Evolutionary conservation across 1,284 basidiomycete genomes (phyloP), one percentile per base, ranked within the genome.

Genomic region (Coniferiporia sulphurascens): DNA sequence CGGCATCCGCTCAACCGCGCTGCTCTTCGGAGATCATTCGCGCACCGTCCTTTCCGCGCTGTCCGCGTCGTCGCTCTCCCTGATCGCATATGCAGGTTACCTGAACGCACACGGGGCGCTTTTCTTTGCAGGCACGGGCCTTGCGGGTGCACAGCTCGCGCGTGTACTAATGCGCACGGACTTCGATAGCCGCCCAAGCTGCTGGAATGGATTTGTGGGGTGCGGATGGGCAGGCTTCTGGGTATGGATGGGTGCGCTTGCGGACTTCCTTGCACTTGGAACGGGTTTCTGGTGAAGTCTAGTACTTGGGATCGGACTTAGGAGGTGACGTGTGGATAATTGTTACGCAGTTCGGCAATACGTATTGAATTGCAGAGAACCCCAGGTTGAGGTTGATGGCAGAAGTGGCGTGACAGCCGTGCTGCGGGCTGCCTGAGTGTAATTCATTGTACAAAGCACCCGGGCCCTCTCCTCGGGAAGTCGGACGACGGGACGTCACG

Each of bases 1-100:
- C 17, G 95, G 93, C 21, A 96, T 99, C 70, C 92, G 90, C 64
- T 96, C 93, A 8, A 99, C 95, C 1, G 97, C 97, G 0, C 79
- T 99, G 51, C 81, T 97, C 46, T 98, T 99, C 71, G 90, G 85
- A 36, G 77, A 84, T 48, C 78, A 82, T 35, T 91, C 94, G 0
- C 85, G 90, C 9, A 82, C 87, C 0, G 85, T 97, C 65, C 83
- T 99, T 43, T 75, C 82, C 9, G 81, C 78, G 9, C 86, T 99
- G 55, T 92, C 93, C 0, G 75, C 79, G 0, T 83, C 86, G 2
- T 88, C 92, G 53, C 70, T 98, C 63, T 86, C 87, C 8, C 72
- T 92, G 53, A 81, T 98, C 60, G 80, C 87, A 0, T 84, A 86
- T 64, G 89, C 93, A 0, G 95, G 95, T 0, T 82, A 86, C 68